Evolutionary conservation across 805 yeast species (phyloP).

Genomic region (Candida incommunis): DNA sequence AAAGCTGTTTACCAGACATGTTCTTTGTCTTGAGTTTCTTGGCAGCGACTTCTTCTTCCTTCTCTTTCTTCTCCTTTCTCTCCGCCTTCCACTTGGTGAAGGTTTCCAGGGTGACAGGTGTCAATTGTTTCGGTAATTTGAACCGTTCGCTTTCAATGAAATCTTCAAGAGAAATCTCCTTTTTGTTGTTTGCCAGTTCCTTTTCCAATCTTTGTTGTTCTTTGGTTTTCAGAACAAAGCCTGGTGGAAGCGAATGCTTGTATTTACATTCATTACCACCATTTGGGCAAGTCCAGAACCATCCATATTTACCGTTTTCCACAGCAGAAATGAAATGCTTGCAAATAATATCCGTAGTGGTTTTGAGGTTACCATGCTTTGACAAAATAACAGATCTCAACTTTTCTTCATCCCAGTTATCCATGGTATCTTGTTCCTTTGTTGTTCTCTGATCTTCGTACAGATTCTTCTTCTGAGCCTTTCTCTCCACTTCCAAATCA

Average conservation of each 20-base stretch:
- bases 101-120: constrained; percentile 75
- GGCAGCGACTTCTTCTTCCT: constrained; percentile 28
- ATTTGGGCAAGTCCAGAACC: constrained; percentile 98
- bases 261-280: constrained; percentile 89
- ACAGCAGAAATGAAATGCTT: constrained; percentile 92
- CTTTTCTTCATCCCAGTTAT: constrained; percentile 93
- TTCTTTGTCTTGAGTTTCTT: constrained; percentile 23
- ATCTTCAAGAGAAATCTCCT: constrained; percentile 88
- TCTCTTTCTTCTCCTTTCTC: constrained; percentile 42
- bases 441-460: constrained; percentile 73
- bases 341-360: constrained; percentile 92
- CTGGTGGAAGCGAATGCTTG: constrained; percentile 91
- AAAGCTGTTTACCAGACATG: constrained; percentile 23
- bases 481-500: constrained; percentile 73
- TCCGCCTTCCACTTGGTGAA: constrained; percentile 73
- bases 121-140: constrained; percentile 54
- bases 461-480: constrained; percentile 78
- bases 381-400: constrained; percentile 73
- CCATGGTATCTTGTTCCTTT: constrained; percentile 81
- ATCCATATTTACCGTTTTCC: constrained; percentile 93
- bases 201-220: constrained; percentile 87
- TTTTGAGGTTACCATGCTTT: constrained; percentile 87
- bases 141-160: constrained; percentile 89
- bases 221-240: constrained; percentile 91
- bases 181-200: constrained; percentile 69